phyloP scores from a whole-genome alignment of 2,329 filamentous ascomycete genomes.

The Camillea tinctor region DNA sequence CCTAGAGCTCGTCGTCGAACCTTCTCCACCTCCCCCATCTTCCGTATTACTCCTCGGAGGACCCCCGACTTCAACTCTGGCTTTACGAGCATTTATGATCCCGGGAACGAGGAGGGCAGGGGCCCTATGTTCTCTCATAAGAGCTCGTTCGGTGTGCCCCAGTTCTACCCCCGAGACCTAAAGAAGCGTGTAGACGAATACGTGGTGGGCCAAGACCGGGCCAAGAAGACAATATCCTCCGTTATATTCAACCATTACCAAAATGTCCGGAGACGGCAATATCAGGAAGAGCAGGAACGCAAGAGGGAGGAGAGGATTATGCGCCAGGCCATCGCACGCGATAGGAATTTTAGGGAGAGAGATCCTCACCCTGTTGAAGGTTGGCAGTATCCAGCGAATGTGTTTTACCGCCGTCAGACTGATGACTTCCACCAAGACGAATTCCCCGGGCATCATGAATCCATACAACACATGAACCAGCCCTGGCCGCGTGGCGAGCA shows the following conservation, averaged over 20 bases:
- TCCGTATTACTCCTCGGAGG: slow-evolving; percentile 37
- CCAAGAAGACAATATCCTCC: slow-evolving; percentile 89
- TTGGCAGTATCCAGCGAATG: slow-evolving; percentile 37
- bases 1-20: slow-evolving; percentile 17
- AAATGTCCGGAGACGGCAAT: slow-evolving; percentile 72
- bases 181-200: slow-evolving; percentile 94
- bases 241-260: slow-evolving; percentile 98
- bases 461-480: slow-evolving; percentile 43
- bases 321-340: slow-evolving; percentile 68
- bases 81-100: slow-evolving; percentile 60
- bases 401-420: slow-evolving; percentile 23
- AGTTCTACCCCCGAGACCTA: slow-evolving; percentile 66
- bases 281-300: slow-evolving; percentile 69
- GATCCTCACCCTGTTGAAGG: slow-evolving; percentile 78
- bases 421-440: slow-evolving; percentile 49
- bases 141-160: slow-evolving; percentile 56
- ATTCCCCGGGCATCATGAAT: slow-evolving; percentile 51
- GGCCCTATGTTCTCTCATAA: slow-evolving; percentile 59
- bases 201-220: slow-evolving; percentile 91
- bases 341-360: slow-evolving; percentile 57
- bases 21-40: slow-evolving; percentile 31
- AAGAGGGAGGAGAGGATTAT: slow-evolving; percentile 61
- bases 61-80: slow-evolving; percentile 54
- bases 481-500: slow-evolving; percentile 30
- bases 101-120: slow-evolving; percentile 50